These are phyloP conservation scores for Blepharisma stoltei DNA, from an alignment of 73 alveolate genomes.

Conservation along the genomic window DNA sequence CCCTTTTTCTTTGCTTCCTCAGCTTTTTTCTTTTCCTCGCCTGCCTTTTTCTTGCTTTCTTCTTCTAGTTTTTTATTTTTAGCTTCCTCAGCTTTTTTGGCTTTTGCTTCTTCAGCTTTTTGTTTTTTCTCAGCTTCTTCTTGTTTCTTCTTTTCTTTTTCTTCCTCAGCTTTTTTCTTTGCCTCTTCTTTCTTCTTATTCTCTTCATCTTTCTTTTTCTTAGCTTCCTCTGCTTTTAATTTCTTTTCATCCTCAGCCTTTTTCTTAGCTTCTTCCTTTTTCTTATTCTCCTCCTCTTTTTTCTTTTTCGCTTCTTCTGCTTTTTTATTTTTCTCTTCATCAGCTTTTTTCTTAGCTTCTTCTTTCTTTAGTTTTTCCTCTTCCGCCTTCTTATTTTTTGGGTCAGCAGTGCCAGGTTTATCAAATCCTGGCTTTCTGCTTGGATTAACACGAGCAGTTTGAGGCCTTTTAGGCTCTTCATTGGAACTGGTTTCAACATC, in stretches of 20 bases:
- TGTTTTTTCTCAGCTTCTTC: not conserved
- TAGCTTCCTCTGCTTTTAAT: conserved; percentile 29
- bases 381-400: not conserved
- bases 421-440: not conserved
- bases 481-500: too few species aligned
- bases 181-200: conserved; percentile 6
- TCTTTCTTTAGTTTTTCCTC: conserved; percentile 24
- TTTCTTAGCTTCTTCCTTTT: conserved; percentile 17
- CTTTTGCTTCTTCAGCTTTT: not conserved
- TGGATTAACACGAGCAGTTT: too few species aligned
- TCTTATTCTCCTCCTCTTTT: conserved; percentile 1
- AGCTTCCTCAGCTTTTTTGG: not conserved
- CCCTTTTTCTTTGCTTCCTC: not conserved
- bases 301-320: not conserved
- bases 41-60: not conserved
- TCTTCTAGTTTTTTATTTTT: not conserved
- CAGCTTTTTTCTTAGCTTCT: conserved; percentile 32
- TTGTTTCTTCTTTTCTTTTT: not conserved
- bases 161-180: not conserved
- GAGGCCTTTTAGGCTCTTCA: too few species aligned
- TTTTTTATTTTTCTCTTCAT: conserved; percentile 20
- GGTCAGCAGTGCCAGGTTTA: not conserved
- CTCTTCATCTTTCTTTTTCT: conserved; percentile 21
- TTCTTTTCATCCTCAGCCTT: conserved; percentile 5
- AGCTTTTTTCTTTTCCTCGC: not conserved